These are phyloP conservation scores for Panus rudis DNA, from an alignment of 768 basidiomycete species.

Conservation along the genomic window DNA sequence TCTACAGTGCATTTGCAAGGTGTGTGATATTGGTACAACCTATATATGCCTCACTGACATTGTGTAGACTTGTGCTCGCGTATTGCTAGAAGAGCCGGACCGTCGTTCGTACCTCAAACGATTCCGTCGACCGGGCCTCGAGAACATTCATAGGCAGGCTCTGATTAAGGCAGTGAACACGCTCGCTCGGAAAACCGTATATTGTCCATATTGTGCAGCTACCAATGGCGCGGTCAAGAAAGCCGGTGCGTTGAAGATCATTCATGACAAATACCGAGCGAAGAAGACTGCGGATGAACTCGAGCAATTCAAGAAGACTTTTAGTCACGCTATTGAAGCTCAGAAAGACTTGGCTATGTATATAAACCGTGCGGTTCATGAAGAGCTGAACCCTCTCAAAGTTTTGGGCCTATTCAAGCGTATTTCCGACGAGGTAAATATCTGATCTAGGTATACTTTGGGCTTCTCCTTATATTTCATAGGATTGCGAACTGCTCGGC, in stretches of 20 bases:
- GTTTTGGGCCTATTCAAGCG: slow-evolving; percentile 87
- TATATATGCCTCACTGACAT: background rate
- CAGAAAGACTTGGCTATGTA: slow-evolving; percentile 83
- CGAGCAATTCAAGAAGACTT: slow-evolving; percentile 81
- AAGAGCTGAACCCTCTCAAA: slow-evolving; percentile 92
- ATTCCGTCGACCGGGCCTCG: slow-evolving; percentile 86
- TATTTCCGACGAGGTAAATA: slow-evolving; percentile 80
- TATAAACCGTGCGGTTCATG: slow-evolving; percentile 80
- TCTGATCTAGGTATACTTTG: background rate
- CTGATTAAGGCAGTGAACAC: slow-evolving; percentile 82
- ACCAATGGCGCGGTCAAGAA: slow-evolving; percentile 97
- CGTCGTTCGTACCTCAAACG: slow-evolving; percentile 77
- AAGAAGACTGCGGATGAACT: slow-evolving; percentile 88
- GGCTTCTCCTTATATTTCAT: background rate
- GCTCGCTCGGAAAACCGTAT: slow-evolving; percentile 80
- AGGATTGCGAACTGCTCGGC: slow-evolving; percentile 96
- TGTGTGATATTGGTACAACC: slow-evolving; percentile 33
- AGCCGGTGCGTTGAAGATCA: slow-evolving; percentile 88
- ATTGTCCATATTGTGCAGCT: slow-evolving; percentile 89
- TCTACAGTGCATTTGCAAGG: slow-evolving; percentile 96
- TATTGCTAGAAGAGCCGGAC: slow-evolving; percentile 83
- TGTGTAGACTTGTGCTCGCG: slow-evolving; percentile 93
- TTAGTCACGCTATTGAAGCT: slow-evolving; percentile 72
- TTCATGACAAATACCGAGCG: slow-evolving; percentile 94
- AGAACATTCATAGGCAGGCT: slow-evolving; percentile 83